A percentile compares a stretch with the other conserved stretches of the same genome.
phyloP scores from a whole-genome alignment of 2,329 filamentous ascomycete species.

The Lasiodiplodia citricola region DNA sequence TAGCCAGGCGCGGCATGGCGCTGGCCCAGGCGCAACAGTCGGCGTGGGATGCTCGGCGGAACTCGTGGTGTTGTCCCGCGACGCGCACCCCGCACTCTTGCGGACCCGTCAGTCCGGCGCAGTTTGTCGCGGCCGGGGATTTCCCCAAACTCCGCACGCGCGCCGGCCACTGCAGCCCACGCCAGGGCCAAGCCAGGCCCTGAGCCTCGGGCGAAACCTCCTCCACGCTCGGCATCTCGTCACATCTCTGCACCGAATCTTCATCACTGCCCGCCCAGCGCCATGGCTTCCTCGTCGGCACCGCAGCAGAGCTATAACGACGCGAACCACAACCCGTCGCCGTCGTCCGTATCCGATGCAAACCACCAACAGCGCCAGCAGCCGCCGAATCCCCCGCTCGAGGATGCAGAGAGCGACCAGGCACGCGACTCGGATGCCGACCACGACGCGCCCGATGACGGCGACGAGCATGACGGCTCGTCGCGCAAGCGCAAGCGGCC shows the following conservation, averaged over 20 bases:
- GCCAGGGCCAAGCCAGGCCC: background rate
- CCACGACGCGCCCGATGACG: slow-evolving; percentile 37
- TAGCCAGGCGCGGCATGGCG: background rate
- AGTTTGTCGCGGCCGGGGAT: background rate
- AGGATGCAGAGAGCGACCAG: slow-evolving; percentile 35
- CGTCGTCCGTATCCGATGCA: background rate
- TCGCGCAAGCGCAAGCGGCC: slow-evolving; percentile 57
- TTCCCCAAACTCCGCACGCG: background rate
- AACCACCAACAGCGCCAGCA: background rate
- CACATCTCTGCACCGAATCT: slow-evolving; percentile 19
- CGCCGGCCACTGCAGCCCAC: background rate
- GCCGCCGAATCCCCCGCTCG: slow-evolving; percentile 36
- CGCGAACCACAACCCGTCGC: slow-evolving; percentile 6
- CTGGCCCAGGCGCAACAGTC: background rate
- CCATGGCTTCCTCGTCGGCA: slow-evolving; percentile 12
- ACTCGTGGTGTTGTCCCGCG: slow-evolving; percentile 12
- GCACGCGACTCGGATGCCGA: slow-evolving; percentile 38
- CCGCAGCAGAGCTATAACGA: background rate
- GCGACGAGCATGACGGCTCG: slow-evolving; percentile 8
- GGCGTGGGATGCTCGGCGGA: slow-evolving; percentile 11
- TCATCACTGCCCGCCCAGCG: background rate
- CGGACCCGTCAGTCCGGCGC: background rate
- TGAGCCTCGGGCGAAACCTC: slow-evolving; percentile 18
- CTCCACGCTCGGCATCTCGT: slow-evolving; percentile 23
- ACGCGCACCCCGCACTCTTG: background rate